A percentile compares a stretch with the other conserved stretches of the same genome.
Conservation (phyloP, 2,329 filamentous ascomycete genomes). For the Nothophoma quercina region DNA sequence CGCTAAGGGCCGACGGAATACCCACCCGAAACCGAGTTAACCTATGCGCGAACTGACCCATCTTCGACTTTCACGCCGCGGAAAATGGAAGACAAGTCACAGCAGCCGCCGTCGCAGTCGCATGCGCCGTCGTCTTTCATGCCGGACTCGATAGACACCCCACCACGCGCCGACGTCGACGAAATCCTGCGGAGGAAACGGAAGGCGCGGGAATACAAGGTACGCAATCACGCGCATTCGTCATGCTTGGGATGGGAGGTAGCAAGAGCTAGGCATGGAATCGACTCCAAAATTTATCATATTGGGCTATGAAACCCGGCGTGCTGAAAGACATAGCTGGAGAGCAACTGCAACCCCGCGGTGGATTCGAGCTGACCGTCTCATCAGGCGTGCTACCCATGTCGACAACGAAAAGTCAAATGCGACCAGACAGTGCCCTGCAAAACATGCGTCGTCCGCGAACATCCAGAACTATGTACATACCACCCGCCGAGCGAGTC, state of each 20-base stretch:
- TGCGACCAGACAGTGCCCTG: conserved; percentile 59
- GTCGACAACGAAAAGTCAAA: conserved; percentile 56
- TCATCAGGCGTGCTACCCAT: conserved; percentile 57
- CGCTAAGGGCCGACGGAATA: conserved; percentile 8
- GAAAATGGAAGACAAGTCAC: conserved; percentile 39
- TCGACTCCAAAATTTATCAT: conserved; percentile 19
- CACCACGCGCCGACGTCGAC: conserved; percentile 57
- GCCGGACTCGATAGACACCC: conserved; percentile 46
- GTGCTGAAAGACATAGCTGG: conserved; percentile 14
- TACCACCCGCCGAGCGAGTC: conserved; percentile 52
- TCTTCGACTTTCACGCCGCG: conserved; percentile 19
- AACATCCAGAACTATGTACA: conserved; percentile 60
- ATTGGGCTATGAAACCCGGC: conserved; percentile 27
- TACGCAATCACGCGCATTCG: conserved; percentile 25
- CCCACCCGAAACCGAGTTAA: conserved; percentile 13
- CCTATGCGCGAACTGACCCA: conserved; percentile 18
- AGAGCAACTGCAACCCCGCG: conserved; percentile 21
- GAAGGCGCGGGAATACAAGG: conserved; percentile 61
- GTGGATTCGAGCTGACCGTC: conserved; percentile 26
- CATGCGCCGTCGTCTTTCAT: conserved; percentile 32
- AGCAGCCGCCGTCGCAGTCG: conserved; percentile 33
- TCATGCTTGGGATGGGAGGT: not conserved
- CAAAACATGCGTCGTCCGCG: conserved; percentile 59
- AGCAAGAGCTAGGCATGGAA: not conserved
- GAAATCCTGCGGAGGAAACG: conserved; percentile 59